phyloP scores from a whole-genome alignment of 106 monocot genomes.

The Acorus calamus region DNA sequence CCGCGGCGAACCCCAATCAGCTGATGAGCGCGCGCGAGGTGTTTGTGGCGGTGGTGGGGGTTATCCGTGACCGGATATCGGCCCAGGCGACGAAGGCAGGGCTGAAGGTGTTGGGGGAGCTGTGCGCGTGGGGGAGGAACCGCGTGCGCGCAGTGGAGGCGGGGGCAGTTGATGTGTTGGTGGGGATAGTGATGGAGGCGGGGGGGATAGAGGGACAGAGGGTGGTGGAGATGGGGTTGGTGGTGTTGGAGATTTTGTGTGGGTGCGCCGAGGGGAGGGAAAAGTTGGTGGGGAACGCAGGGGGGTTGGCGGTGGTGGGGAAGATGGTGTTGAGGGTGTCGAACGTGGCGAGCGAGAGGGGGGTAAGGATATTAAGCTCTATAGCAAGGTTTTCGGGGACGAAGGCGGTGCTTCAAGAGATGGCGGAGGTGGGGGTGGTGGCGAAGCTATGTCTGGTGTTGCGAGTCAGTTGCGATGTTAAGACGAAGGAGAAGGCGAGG shows the following conservation, averaged over 20 bases:
- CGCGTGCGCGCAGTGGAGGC: slow-evolving; percentile 39
- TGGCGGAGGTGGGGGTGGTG: slow-evolving; percentile 53
- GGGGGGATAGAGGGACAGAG: slow-evolving; percentile 21
- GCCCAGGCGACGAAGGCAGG: too few relatives aligned
- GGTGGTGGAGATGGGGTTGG: slow-evolving; percentile 34
- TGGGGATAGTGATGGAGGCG: slow-evolving; percentile 52
- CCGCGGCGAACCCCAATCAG: too few relatives aligned
- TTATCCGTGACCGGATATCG: too few relatives aligned
- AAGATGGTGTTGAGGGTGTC: slow-evolving; percentile 57
- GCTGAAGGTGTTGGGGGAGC: too few relatives aligned
- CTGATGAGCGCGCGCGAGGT: too few relatives aligned
- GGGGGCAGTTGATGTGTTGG: slow-evolving; percentile 30
- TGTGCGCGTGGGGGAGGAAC: slow-evolving; percentile 50
- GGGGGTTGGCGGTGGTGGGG: slow-evolving; percentile 51
- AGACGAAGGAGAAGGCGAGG: slow-evolving; percentile 44
- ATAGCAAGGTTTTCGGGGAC: slow-evolving; percentile 31
- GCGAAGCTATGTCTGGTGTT: slow-evolving; percentile 41
- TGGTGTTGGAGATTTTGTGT: slow-evolving; percentile 40
- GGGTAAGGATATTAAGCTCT: slow-evolving; percentile 42
- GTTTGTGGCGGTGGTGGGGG: too few relatives aligned
- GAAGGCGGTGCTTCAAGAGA: slow-evolving; percentile 42
- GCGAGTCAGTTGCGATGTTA: slow-evolving; percentile 29
- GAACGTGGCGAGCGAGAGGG: slow-evolving; percentile 32
- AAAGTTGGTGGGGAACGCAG: slow-evolving; percentile 42
- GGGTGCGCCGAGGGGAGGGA: slow-evolving; percentile 64